These are phyloP conservation scores for Monosporozyma siamensis DNA, from an alignment of 805 yeast species.

Conservation along the genomic window DNA sequence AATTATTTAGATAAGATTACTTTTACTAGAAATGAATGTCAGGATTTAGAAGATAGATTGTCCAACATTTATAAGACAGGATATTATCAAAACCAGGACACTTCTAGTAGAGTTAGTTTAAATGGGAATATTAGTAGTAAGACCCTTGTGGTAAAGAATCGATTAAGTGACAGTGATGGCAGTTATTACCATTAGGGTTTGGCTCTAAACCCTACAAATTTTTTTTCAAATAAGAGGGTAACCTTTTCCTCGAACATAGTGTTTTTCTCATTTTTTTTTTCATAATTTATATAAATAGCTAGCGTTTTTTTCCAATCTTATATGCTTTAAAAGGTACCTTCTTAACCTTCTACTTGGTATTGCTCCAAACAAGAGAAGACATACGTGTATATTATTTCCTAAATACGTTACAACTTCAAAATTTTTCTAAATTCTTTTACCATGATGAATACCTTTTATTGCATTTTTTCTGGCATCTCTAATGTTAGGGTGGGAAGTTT, in stretches of 20 bases:
- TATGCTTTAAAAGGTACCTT: background rate
- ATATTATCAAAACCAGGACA: background rate
- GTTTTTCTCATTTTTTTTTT: background rate
- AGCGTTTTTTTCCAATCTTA: background rate
- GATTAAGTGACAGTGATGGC: background rate
- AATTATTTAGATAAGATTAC: constrained; percentile 31
- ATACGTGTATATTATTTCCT: background rate
- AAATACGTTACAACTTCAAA: background rate
- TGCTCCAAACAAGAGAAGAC: too few relatives aligned
- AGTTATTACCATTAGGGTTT: too few relatives aligned
- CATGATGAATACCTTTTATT: constrained; percentile 12
- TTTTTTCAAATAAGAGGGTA: too few relatives aligned
- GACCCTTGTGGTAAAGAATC: background rate
- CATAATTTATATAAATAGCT: background rate
- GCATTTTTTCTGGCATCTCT: constrained; percentile 87
- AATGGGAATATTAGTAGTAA: background rate
- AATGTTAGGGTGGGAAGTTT: constrained; percentile 62
- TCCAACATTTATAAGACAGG: background rate
- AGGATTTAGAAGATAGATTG: constrained; percentile 12
- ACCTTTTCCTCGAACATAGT: background rate
- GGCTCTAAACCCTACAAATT: background rate
- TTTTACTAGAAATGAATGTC: constrained; percentile 30
- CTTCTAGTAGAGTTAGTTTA: background rate
- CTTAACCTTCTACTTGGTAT: too few relatives aligned
- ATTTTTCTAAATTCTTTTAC: background rate